Percentiles rank a stretch among this genome's conserved stretches.
Conservation (phyloP, 208 protist genomes). For the Borovskyia barvae region DNA sequence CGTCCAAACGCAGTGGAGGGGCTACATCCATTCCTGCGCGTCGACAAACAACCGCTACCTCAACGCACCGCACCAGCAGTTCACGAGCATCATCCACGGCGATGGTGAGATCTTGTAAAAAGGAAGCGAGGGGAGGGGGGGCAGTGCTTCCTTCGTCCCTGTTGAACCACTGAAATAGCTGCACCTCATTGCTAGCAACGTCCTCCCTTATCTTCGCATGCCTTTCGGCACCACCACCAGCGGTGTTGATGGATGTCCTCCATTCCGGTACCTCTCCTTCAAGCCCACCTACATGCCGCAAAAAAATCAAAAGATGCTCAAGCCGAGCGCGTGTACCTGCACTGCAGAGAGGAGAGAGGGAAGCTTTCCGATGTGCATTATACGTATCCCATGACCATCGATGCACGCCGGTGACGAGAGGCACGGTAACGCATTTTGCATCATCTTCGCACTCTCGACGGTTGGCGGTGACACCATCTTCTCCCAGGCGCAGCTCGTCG, state of each 20-base stretch:
- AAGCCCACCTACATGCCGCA: neutral
- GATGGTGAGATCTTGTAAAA: neutral
- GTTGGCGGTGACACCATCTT: neutral
- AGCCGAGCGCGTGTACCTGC: neutral
- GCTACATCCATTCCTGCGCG: too few relatives aligned
- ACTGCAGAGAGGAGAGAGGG: neutral
- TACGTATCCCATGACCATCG: neutral
- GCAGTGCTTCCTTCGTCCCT: too few relatives aligned
- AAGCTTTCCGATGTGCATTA: neutral
- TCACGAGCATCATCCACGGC: conserved; percentile 6
- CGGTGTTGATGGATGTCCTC: too few relatives aligned
- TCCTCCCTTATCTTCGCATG: too few relatives aligned
- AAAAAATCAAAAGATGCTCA: neutral
- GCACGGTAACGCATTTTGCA: too few relatives aligned
- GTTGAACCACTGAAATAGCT: too few relatives aligned
- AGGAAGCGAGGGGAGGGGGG: too few relatives aligned
- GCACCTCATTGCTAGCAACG: too few relatives aligned
- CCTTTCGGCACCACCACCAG: too few relatives aligned
- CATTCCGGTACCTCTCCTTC: neutral
- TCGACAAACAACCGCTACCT: conserved; percentile 1
- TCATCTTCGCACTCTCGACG: too few relatives aligned
- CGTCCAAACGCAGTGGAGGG: too few relatives aligned
- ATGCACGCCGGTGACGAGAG: neutral
- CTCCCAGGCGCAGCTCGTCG: neutral
- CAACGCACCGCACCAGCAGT: conserved; percentile 6